phyloP scores from a whole-genome alignment of 441 rosid species.

The Kokia cookei region DNA sequence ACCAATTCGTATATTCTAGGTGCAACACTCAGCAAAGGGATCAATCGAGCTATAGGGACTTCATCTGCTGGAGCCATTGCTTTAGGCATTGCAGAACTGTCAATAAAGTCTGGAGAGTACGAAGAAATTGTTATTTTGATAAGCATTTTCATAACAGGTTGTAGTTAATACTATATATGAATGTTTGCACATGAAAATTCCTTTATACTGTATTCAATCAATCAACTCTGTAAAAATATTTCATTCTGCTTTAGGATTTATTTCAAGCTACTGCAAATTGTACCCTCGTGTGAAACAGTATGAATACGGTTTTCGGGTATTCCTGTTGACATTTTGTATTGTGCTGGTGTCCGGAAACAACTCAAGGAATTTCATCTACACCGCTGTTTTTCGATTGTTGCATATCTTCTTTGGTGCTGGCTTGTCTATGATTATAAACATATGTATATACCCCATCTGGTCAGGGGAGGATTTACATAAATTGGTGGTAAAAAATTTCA shows the following conservation, averaged over 20 bases:
- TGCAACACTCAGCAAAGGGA: constrained; percentile 66
- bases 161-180: not conserved
- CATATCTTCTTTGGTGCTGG: constrained; percentile 64
- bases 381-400: constrained; percentile 57
- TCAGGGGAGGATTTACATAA: constrained; percentile 86
- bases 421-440: constrained; percentile 53
- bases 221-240: not conserved
- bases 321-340: constrained; percentile 72
- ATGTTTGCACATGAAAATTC: not conserved
- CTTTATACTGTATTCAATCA: too few species aligned
- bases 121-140: constrained; percentile 52
- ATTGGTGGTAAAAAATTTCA: constrained; percentile 75
- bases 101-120: constrained; percentile 38
- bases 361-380: constrained; percentile 34
- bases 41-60: constrained; percentile 85
- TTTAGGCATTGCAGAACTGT: constrained; percentile 73
- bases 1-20: constrained; percentile 17
- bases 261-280: constrained; percentile 49
- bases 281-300: constrained; percentile 70
- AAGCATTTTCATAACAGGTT: constrained; percentile 81
- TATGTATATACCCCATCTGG: constrained; percentile 73
- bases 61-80: constrained; percentile 76
- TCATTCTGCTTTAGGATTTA: constrained; percentile 35
- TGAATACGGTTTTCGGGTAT: constrained; percentile 84
- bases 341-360: constrained; percentile 73